Base-by-base conservation (phyloP, 495 filamentous ascomycete genomes). In the Penicillium longicatenatum region DNA sequence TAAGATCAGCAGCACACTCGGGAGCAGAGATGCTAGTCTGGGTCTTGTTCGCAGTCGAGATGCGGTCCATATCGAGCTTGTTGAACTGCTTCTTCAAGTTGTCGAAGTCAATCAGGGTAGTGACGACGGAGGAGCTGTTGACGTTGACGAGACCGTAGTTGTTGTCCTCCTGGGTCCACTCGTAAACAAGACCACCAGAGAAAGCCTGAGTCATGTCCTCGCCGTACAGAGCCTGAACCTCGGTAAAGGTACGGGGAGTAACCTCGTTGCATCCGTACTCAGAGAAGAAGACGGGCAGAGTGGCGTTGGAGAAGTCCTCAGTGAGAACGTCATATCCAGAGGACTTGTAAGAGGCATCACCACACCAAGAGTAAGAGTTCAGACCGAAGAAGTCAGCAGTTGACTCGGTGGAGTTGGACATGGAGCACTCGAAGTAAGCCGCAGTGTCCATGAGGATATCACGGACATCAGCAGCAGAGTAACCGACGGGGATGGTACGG, bases 311-410 rank as follows among this genome's bases (percentile, higher is more conserved):
- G 78, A 98, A 95, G 64, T 87, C 81, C 9, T 76, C 68, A 42
- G 89, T 85, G 4, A 98, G 79, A 14, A 77, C 71, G 69, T 95
- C 76, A 73, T 92, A 98, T 59, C 85, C 80, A 3, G 87, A 84
- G 46, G 81, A 82, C 35, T 81, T 73, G 80, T 86, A 94, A 59
- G 76, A 83, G 50, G 89, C 87, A 41, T 86, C 77, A 44, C 91
- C 92, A 65, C 93, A 98, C 93, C 93, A 98, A 39, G 88, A 90
- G 82, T 98, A 97, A 55, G 86, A 90, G 84, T 98, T 98, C 57
- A 98, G 80, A 47, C 92, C 93, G 66, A 97, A 96, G 76, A 97
- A 84, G 69, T 97, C 93, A 50, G 84, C 83, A 19, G 82, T 80
- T 39, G 89, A 91, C 45, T 77, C 76, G 31, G 78, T 77, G 26